Percentiles rank a stretch among this genome's conserved stretches.
These are phyloP conservation scores for Camillea tinctor DNA, from an alignment of 2,329 filamentous ascomycete species.

Conservation along the genomic window DNA sequence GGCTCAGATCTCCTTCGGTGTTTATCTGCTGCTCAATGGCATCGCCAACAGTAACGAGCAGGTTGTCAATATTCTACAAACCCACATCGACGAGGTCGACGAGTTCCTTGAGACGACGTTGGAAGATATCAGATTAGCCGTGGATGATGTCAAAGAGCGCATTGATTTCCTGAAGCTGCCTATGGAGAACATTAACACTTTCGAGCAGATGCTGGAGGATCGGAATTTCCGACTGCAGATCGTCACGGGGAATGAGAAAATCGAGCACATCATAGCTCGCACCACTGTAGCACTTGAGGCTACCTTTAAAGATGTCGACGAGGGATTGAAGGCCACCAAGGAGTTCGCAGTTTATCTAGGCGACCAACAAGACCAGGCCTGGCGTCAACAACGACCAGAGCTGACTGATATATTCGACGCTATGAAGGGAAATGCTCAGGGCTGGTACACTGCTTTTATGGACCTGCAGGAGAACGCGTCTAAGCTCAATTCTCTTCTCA, in stretches of 20 bases:
- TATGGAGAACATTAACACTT: slow-evolving; percentile 76
- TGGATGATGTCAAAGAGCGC: slow-evolving; percentile 75
- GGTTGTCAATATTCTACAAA: slow-evolving; percentile 84
- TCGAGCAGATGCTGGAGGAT: slow-evolving; percentile 86
- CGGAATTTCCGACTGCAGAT: slow-evolving; percentile 79
- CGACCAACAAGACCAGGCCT: slow-evolving; percentile 60
- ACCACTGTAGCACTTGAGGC: slow-evolving; percentile 76
- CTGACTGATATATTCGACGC: slow-evolving; percentile 75
- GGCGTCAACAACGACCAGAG: slow-evolving; percentile 60
- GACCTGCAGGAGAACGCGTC: slow-evolving; percentile 73
- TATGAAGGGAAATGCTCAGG: slow-evolving; percentile 90
- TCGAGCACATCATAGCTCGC: slow-evolving; percentile 82
- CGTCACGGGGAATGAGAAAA: slow-evolving; percentile 82
- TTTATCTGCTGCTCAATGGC: slow-evolving; percentile 80
- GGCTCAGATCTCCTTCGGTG: slow-evolving; percentile 89
- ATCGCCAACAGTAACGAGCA: slow-evolving; percentile 87
- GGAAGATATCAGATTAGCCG: slow-evolving; percentile 79
- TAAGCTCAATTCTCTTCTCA: slow-evolving; percentile 66
- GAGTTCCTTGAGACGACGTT: slow-evolving; percentile 82
- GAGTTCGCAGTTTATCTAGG: slow-evolving; percentile 76
- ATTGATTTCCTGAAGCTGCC: slow-evolving; percentile 79
- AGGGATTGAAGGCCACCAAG: slow-evolving; percentile 72
- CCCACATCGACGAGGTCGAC: slow-evolving; percentile 92
- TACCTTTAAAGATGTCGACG: slow-evolving; percentile 73
- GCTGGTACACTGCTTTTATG: slow-evolving; percentile 80